Base-by-base conservation (phyloP, 768 basidiomycete genomes). In the Russula sp. region DNA sequence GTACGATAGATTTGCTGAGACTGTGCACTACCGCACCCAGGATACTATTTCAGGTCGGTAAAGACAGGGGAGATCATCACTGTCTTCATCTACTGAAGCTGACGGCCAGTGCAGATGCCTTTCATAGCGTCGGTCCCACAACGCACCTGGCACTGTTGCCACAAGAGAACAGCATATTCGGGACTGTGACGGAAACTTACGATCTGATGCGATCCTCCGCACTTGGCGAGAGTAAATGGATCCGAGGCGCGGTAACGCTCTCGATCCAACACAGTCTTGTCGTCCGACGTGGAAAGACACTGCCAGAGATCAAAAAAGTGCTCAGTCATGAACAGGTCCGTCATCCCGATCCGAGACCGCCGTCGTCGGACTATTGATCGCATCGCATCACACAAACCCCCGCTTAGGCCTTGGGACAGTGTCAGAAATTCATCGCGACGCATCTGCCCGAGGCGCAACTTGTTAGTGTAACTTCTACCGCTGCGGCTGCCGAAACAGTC, bases 271-370 rank as follows among this genome's bases (percentile, higher is more conserved):
- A 93, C 68, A 87, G 85, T 73, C 77, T 93, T 52, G 73, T 91
- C 11, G 82, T 79, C n/a, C 81, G 80, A 55, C 73, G 73, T 51
- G 89, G 88, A 8, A 80, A 83, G 35, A 76, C 79, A 61, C 65
- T 84, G 9, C 71, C 78, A 48, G 77, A 87, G 47, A 79, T 92
- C 32, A 76, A 78, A 61, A 76, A 72, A 59, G 77, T 93, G 16
- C 69, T 89, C 68, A 92, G 90, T 74, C 90, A 93, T 65, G 90
- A 91, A 70, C 90, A 92, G 77, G 90, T 89, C 59, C 50, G 73
- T 68, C 27, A 37, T 50, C 7, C 22, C 32, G 10, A 44, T 55
- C 55, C 59, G 11, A 1, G 27, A 27, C 2, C 11, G 11, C 5
- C 6, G 40, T 6, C 1, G 11, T 31, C 42, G 32, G 35, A 14